Conservation (phyloP, 768 basidiomycete species). For the Leucosporidium creatinivorum region DNA sequence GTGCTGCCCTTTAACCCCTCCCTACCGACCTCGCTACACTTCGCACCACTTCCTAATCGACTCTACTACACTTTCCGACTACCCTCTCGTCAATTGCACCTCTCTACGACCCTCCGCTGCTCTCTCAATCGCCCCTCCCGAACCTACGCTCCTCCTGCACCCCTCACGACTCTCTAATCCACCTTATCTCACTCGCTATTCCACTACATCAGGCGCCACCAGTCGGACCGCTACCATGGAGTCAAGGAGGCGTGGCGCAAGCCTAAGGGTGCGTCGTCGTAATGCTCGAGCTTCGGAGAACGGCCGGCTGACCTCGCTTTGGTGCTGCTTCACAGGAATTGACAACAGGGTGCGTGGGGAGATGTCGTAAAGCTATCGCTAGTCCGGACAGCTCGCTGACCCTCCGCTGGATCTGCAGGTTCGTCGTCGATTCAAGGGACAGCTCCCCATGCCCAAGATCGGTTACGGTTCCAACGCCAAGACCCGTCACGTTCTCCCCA, state of each 20-base stretch:
- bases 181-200: too few species aligned
- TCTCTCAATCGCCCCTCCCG: too few species aligned
- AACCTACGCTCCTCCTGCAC: too few species aligned
- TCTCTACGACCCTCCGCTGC: too few species aligned
- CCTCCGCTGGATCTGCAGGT: not conserved
- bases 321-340: not conserved
- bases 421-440: conserved; percentile 32
- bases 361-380: not conserved
- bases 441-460: conserved; percentile 34
- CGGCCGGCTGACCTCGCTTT: conserved; percentile 58
- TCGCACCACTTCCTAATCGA: too few species aligned
- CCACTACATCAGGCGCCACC: conserved; percentile 58
- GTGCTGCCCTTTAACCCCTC: not conserved
- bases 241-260: conserved; percentile 99
- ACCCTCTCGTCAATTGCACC: too few species aligned
- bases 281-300: conserved; percentile 42
- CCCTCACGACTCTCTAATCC: too few species aligned
- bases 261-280: conserved; percentile 71
- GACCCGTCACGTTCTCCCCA: conserved; percentile 93
- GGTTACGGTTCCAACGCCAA: conserved; percentile 83
- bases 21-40: too few species aligned
- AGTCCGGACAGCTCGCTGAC: not conserved
- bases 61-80: too few species aligned
- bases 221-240: conserved; percentile 92
- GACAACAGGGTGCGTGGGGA: not conserved